A percentile compares a stretch with the other conserved stretches of the same genome.
phyloP scores from a whole-genome alignment of 129 eudicot species.

The Pulicaria dysenterica region DNA sequence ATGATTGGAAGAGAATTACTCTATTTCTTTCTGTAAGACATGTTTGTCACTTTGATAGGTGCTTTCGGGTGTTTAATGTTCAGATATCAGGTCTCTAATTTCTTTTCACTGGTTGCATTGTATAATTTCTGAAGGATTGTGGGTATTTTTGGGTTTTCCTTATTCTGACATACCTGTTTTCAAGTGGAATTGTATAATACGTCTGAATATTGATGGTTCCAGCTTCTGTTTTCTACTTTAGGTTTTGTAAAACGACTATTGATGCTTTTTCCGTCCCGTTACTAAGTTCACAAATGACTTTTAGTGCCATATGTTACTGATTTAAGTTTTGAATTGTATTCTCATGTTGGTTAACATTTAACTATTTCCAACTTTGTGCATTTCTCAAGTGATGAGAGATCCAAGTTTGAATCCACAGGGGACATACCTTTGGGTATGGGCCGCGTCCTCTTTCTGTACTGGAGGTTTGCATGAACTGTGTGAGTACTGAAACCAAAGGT shows the following conservation, averaged over 20 bases:
- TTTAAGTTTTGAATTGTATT: neutral
- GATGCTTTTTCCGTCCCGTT: neutral
- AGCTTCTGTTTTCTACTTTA: constrained; percentile 11
- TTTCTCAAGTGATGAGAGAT: neutral
- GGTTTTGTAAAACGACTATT: neutral
- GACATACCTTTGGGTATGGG: neutral
- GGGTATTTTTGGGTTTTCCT: neutral
- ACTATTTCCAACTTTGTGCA: neutral
- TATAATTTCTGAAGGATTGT: neutral
- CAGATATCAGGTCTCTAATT: constrained; percentile 7
- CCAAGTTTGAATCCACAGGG: constrained; percentile 1
- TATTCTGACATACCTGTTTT: neutral
- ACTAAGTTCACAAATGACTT: neutral
- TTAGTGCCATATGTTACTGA: neutral
- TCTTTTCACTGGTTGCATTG: constrained; percentile 20
- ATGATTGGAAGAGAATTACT: constrained; percentile 9
- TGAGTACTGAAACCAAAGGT: neutral
- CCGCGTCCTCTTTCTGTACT: neutral
- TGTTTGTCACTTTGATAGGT: constrained; percentile 5
- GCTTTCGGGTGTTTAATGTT: constrained; percentile 1
- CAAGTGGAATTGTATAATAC: constrained; percentile 14
- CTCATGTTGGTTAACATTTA: neutral
- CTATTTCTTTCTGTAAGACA: constrained; percentile 5
- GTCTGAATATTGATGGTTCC: constrained; percentile 2
- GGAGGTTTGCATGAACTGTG: neutral